Conservation (phyloP, 169 alveolate genomes). For the Eimeria brunetti region DNA sequence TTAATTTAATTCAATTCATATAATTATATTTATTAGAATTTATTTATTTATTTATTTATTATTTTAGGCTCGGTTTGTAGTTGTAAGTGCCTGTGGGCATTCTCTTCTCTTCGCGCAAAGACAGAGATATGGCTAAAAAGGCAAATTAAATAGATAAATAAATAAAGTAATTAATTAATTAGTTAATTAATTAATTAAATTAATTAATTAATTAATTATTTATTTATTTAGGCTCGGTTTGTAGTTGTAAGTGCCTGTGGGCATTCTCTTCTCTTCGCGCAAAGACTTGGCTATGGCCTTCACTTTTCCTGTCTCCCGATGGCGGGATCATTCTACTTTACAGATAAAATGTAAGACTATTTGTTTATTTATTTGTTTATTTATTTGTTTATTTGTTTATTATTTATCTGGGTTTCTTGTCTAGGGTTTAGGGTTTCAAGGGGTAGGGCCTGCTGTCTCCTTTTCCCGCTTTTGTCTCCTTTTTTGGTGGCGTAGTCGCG, state of each 20-base stretch:
- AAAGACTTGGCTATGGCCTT: slow-evolving; percentile 89
- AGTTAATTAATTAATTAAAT: too few species aligned
- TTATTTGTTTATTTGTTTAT: too few species aligned
- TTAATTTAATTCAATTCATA: background rate
- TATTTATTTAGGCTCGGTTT: slow-evolving; percentile 85
- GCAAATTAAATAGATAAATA: too few species aligned
- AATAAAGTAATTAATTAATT: too few species aligned
- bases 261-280: slow-evolving; percentile 90
- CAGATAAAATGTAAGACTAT: slow-evolving; percentile 85
- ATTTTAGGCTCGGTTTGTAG: background rate
- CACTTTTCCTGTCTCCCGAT: slow-evolving; percentile 91
- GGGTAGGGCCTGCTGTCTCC: too few species aligned
- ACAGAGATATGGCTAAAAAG: too few species aligned
- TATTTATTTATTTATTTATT: background rate
- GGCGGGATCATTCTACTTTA: slow-evolving; percentile 92
- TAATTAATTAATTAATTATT: background rate
- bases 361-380: too few species aligned
- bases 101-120: background rate
- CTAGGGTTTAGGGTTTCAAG: too few species aligned
- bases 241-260: slow-evolving; percentile 94
- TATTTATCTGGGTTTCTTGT: too few species aligned
- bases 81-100: background rate
- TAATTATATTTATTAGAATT: background rate
- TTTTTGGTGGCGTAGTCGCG: too few species aligned
- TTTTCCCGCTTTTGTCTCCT: too few species aligned